Conservation (phyloP, 306 rosid genomes). For the Gleditsia sinensis region DNA sequence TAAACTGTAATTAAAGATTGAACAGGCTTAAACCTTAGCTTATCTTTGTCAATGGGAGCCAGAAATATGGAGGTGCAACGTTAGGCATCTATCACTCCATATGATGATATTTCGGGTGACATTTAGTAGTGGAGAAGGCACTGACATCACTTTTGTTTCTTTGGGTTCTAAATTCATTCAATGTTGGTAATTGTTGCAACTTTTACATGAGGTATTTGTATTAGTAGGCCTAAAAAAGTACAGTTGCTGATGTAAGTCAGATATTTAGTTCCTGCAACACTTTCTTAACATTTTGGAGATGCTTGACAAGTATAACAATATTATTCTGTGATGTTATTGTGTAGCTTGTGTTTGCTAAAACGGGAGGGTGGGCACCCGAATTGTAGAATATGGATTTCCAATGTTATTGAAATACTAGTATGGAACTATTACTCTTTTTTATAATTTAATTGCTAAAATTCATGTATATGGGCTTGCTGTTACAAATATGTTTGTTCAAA, state of each 20-base stretch:
- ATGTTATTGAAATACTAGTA: background rate
- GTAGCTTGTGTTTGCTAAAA: slow-evolving; percentile 7
- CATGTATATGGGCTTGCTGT: too few species aligned
- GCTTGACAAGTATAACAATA: slow-evolving; percentile 14
- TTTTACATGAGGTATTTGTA: slow-evolving; percentile 5
- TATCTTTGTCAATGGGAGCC: background rate
- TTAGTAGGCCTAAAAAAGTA: slow-evolving; percentile 20
- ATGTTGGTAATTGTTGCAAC: background rate
- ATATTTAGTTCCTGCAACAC: slow-evolving; percentile 10
- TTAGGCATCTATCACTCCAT: slow-evolving; percentile 20
- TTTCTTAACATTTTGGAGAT: slow-evolving; percentile 13
- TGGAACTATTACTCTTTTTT: background rate
- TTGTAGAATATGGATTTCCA: slow-evolving; percentile 17
- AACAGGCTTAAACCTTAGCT: slow-evolving; percentile 21
- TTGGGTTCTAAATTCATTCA: background rate
- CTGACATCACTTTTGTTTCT: slow-evolving; percentile 4
- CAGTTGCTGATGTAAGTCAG: slow-evolving; percentile 7
- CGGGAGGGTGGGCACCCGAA: slow-evolving; percentile 22
- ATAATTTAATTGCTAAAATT: slow-evolving; percentile 5
- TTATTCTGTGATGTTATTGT: slow-evolving; percentile 13
- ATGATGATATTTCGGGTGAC: slow-evolving; percentile 22
- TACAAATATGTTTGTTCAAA: too few species aligned
- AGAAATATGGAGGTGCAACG: background rate
- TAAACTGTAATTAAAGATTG: slow-evolving; percentile 19
- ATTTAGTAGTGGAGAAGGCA: slow-evolving; percentile 13